Evolutionary conservation across 2,329 filamentous ascomycete genomes (phyloP), one percentile per base, ranked within the genome.

Genomic region (Aspergillus sojae): DNA sequence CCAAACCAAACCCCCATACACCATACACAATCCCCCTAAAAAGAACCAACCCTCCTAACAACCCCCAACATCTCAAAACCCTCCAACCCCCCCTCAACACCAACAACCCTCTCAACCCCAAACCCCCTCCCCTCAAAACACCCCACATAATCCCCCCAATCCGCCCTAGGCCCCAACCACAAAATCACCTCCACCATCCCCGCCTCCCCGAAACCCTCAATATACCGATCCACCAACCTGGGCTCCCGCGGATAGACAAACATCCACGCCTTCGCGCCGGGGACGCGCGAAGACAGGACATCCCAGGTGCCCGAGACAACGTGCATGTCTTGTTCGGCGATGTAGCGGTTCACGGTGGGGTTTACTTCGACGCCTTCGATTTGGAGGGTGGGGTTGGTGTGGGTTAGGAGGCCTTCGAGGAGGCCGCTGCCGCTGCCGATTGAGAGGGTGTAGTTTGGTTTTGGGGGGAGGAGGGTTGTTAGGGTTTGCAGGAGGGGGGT

Each of bases 171-270:
- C 6, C 74, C 74, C 19, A 76, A 60, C 74, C 74, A 76, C 7
- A 75, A 9, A 16, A 76, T 68, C n/a, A 68, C n/a, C 41, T 69
- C 60, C 19, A 70, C 60, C 19, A 70, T 62, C 11, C 50, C 34
- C 26, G 54, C n/a, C 60, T 54, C 43, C 0, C 64, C 67, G 59
- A 71, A 69, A 1, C 21, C 45, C 36, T 78, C 68, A 32, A 86
- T 50, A 64, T 86, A 86, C 61, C 75, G 76, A 2, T 65, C 65
- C 14, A 86, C 65, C 12, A 86, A 70, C 4, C 71, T 77, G 4
- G 81, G 77, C n/a, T 81, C 75, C 16, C 83, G 79, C 1, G 84
- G 84, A 67, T 86, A 86, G 30, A 85, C 81, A 72, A 86, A 86
- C 63, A 86, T 72, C 80, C 84, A 81, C n/a, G 74, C 75, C 1